phyloP scores from a whole-genome alignment of 2,329 filamentous ascomycete genomes.

The Microcyclospora tardicrescens region DNA sequence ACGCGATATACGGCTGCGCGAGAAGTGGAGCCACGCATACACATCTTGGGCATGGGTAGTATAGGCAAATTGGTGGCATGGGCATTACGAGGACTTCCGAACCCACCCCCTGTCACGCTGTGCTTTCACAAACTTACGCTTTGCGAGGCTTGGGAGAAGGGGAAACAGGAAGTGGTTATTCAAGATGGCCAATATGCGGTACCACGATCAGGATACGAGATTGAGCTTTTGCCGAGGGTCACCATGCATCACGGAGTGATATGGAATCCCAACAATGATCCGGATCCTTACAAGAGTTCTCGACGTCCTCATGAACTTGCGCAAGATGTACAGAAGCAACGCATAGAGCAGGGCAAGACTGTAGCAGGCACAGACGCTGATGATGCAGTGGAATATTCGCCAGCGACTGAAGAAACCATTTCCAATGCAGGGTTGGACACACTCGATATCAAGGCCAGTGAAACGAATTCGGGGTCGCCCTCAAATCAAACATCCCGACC shows the following conservation, averaged over 20 bases:
- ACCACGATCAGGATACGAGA: constrained; percentile 30
- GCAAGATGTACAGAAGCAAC: constrained; percentile 9
- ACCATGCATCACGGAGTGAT: constrained; percentile 5
- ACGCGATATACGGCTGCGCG: constrained; percentile 15
- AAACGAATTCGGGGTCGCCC: no score
- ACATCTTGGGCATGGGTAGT: constrained; percentile 70
- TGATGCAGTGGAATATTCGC: neutral
- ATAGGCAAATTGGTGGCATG: constrained; percentile 69
- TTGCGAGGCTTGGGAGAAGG: constrained; percentile 35
- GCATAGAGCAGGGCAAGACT: neutral
- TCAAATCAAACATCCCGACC: no score
- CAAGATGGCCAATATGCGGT: constrained; percentile 30
- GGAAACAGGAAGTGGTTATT: constrained; percentile 34
- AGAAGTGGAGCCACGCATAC: constrained; percentile 39
- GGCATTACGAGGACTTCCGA: constrained; percentile 47
- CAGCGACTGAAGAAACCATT: neutral
- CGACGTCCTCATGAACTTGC: constrained; percentile 17
- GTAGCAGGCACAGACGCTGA: neutral
- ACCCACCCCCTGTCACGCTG: constrained; percentile 62
- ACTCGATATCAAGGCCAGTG: no score
- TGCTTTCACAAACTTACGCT: constrained; percentile 50
- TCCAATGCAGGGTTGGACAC: no score
- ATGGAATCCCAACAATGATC: constrained; percentile 5
- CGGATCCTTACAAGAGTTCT: no score
- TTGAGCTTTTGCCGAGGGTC: constrained; percentile 30